Conservation (phyloP, 2,329 filamentous ascomycete genomes). For the Xylariaceae sp. region DNA sequence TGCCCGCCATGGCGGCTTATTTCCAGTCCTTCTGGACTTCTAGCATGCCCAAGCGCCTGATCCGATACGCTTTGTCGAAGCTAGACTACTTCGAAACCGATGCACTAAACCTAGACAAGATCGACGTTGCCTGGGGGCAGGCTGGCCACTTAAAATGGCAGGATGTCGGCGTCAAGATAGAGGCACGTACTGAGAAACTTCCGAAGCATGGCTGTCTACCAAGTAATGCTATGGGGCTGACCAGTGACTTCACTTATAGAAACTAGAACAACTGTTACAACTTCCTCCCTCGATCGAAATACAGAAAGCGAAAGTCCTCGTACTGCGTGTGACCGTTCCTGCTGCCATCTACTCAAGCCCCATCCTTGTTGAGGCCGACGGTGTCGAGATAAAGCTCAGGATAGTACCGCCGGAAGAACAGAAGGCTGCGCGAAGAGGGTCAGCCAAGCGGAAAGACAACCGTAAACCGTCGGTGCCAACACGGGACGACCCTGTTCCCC, state of each 20-base stretch:
- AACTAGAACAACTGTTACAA: slow-evolving; percentile 75
- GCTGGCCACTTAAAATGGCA: slow-evolving; percentile 84
- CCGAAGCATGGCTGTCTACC: neutral
- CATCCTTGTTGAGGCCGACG: slow-evolving; percentile 81
- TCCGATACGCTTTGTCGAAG: slow-evolving; percentile 83
- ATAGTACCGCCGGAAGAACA: slow-evolving; percentile 52
- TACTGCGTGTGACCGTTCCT: slow-evolving; percentile 82
- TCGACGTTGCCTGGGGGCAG: slow-evolving; percentile 83
- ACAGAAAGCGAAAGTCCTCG: slow-evolving; percentile 73
- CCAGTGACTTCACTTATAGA: slow-evolving; percentile 57
- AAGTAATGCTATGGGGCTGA: slow-evolving; percentile 30
- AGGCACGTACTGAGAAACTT: slow-evolving; percentile 58
- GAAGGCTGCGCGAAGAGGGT: slow-evolving; percentile 37
- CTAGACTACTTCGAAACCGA: slow-evolving; percentile 89
- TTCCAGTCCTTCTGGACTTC: slow-evolving; percentile 69
- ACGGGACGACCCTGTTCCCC: slow-evolving; percentile 60
- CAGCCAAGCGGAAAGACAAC: slow-evolving; percentile 34
- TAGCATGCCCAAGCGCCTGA: slow-evolving; percentile 85
- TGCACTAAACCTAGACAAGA: slow-evolving; percentile 81
- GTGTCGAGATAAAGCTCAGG: slow-evolving; percentile 73
- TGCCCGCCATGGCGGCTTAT: slow-evolving; percentile 69
- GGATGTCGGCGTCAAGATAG: slow-evolving; percentile 80
- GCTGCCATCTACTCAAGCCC: slow-evolving; percentile 87
- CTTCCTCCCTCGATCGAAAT: slow-evolving; percentile 76
- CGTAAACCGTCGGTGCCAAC: slow-evolving; percentile 31